A percentile compares a stretch with the other conserved stretches of the same genome.
Evolutionary conservation across 331 rosid species (phyloP).

Genomic region (Malus hybrid): DNA sequence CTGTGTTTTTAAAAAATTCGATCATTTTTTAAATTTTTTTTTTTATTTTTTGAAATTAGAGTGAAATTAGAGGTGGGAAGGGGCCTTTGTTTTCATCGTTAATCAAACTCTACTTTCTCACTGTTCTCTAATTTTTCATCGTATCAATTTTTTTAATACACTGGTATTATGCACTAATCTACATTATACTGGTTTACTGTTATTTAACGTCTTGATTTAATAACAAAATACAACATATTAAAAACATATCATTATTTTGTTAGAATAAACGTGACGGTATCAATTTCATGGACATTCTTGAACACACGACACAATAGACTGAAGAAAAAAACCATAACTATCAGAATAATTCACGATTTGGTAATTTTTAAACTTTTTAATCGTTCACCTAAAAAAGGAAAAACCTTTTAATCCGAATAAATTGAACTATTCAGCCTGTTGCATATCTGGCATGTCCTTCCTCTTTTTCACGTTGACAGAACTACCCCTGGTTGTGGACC

Average conservation of each 20-base stretch:
- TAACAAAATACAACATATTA: too few relatives aligned
- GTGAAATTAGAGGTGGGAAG: background rate
- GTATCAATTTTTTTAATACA: too few relatives aligned
- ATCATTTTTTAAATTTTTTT: background rate
- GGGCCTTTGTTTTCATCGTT: conserved; percentile 11
- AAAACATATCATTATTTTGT: too few relatives aligned
- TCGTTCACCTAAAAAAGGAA: too few relatives aligned
- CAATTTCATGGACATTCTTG: too few relatives aligned
- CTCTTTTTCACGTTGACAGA: conserved; percentile 4
- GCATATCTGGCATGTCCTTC: conserved; percentile 16
- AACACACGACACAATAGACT: too few relatives aligned
- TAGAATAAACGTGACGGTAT: too few relatives aligned
- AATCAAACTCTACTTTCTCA: conserved; percentile 7
- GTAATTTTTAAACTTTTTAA: too few relatives aligned
- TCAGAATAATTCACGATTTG: too few relatives aligned
- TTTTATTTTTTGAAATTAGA: background rate
- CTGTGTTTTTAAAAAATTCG: background rate
- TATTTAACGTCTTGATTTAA: too few relatives aligned
- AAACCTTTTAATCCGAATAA: too few relatives aligned
- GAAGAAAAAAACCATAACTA: too few relatives aligned
- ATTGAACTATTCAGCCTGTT: conserved; percentile 13
- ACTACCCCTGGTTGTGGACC: background rate
- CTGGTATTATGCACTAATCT: rapidly evolving
- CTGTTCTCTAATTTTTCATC: background rate
- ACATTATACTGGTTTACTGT: rapidly evolving